A percentile compares a stretch with the other conserved stretches of the same genome.
These are phyloP conservation scores for Colletotrichum scovillei DNA, from an alignment of 2,329 filamentous ascomycete genomes.

Conservation along the genomic window DNA sequence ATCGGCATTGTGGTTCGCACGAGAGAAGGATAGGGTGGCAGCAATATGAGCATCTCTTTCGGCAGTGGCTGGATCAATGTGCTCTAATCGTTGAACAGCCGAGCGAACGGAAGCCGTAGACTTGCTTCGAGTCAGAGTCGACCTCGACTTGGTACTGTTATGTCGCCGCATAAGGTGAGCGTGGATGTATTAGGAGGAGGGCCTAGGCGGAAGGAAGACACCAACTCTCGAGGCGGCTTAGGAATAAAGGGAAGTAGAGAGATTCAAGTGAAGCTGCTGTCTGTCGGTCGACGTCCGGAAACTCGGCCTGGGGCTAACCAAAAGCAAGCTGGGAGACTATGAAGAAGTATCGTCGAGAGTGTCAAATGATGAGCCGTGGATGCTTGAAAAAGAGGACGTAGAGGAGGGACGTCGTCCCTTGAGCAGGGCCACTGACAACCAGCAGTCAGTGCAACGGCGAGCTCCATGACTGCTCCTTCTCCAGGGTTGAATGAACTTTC, in stretches of 20 bases:
- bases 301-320: slow-evolving; percentile 27
- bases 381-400: neutral
- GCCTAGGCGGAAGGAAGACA: neutral
- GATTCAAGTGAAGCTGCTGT: slow-evolving; percentile 36
- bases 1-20: slow-evolving; percentile 57
- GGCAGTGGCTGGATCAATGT: slow-evolving; percentile 60
- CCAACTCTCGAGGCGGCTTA: slow-evolving; percentile 5
- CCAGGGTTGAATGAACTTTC: slow-evolving; percentile 12
- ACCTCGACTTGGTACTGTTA: slow-evolving; percentile 58
- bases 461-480: slow-evolving; percentile 27
- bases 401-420: slow-evolving; percentile 1
- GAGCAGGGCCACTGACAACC: neutral
- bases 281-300: slow-evolving; percentile 6
- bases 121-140: slow-evolving; percentile 61
- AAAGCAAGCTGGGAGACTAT: slow-evolving; percentile 24
- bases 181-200: slow-evolving; percentile 1
- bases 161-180: slow-evolving; percentile 58
- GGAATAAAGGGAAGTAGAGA: slow-evolving; percentile 25
- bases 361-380: neutral
- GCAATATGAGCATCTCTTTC: slow-evolving; percentile 72
- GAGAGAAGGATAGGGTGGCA: slow-evolving; percentile 69
- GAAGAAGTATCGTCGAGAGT: neutral
- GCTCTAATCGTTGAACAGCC: slow-evolving; percentile 55
- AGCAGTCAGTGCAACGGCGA: neutral
- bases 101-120: slow-evolving; percentile 54